phyloP scores from a whole-genome alignment of 2,329 filamentous ascomycete species.

The Colletotrichum karsti region DNA sequence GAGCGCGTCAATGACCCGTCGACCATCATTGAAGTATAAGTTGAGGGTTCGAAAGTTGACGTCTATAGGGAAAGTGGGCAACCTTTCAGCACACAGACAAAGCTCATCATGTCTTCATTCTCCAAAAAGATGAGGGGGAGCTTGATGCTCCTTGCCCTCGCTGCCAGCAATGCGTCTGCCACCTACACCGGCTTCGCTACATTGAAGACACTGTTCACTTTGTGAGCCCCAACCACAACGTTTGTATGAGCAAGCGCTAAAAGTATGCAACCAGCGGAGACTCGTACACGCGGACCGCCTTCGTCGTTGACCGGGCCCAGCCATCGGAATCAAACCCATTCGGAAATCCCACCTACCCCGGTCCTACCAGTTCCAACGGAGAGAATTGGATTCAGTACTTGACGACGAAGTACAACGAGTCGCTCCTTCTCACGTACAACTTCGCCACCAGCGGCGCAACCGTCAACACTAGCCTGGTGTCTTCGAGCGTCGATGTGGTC shows the following conservation, averaged over 20 bases:
- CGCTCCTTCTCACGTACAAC: neutral
- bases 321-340: slow-evolving; percentile 41
- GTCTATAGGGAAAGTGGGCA: too few species aligned
- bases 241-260: fast-evolving
- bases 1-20: too few species aligned
- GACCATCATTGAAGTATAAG: too few species aligned
- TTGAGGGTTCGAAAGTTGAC: too few species aligned
- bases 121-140: neutral
- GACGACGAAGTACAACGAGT: slow-evolving; percentile 37
- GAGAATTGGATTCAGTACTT: slow-evolving; percentile 64
- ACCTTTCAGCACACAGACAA: too few species aligned
- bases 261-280: slow-evolving; percentile 54
- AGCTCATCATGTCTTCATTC: neutral
- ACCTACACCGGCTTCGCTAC: neutral
- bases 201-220: neutral
- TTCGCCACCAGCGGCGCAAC: neutral
- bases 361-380: slow-evolving; percentile 52
- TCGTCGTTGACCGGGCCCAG: slow-evolving; percentile 49
- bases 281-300: slow-evolving; percentile 43
- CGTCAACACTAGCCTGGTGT: slow-evolving; percentile 44
- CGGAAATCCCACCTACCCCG: slow-evolving; percentile 56
- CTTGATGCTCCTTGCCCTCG: neutral
- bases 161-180: neutral
- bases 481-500: slow-evolving; percentile 59
- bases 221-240: neutral